Conservation (phyloP, 768 basidiomycete species). For the Neoboletus subvelutipes region DNA sequence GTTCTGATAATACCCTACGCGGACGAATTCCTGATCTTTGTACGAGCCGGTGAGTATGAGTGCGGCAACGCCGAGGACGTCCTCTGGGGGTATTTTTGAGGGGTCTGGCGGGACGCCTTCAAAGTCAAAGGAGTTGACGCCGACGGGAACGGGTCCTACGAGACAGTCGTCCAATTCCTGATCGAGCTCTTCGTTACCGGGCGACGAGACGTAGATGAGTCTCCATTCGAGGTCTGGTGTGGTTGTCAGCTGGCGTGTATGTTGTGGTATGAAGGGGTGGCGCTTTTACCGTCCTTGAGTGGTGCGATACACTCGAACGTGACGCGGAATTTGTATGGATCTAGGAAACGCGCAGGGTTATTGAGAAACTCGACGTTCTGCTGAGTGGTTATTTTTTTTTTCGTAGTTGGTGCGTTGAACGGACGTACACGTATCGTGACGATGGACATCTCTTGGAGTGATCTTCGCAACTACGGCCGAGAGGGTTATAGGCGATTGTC, state of each 20-base stretch:
- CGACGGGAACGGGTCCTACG: conserved; percentile 95
- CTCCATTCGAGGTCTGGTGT: conserved; percentile 92
- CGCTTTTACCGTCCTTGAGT: conserved; percentile 73
- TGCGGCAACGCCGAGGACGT: conserved; percentile 94
- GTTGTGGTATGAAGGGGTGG: background rate
- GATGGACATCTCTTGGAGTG: conserved; percentile 50
- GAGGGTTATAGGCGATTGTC: background rate
- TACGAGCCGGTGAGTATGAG: conserved; percentile 97
- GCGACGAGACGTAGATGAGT: conserved; percentile 94
- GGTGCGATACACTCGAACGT: conserved; percentile 96
- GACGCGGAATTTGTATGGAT: conserved; percentile 89
- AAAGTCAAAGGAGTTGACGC: conserved; percentile 97
- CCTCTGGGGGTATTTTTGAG: conserved; percentile 79
- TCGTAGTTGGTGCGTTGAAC: background rate
- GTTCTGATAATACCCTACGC: conserved; percentile 99
- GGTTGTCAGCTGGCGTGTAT: background rate
- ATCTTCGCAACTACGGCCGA: background rate
- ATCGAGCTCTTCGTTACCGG: conserved; percentile 87
- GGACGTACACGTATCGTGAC: conserved; percentile 63
- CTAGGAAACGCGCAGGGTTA: conserved; percentile 89
- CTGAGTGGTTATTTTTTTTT: background rate
- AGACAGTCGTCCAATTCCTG: conserved; percentile 98
- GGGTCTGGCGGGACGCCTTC: conserved; percentile 84
- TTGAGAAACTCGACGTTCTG: conserved; percentile 89
- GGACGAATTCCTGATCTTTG: conserved; percentile 97